Percentiles rank a stretch among this genome's conserved stretches.
These are phyloP conservation scores for Oemleria cerasiformis DNA, from an alignment of 306 rosid genomes.

Conservation along the genomic window DNA sequence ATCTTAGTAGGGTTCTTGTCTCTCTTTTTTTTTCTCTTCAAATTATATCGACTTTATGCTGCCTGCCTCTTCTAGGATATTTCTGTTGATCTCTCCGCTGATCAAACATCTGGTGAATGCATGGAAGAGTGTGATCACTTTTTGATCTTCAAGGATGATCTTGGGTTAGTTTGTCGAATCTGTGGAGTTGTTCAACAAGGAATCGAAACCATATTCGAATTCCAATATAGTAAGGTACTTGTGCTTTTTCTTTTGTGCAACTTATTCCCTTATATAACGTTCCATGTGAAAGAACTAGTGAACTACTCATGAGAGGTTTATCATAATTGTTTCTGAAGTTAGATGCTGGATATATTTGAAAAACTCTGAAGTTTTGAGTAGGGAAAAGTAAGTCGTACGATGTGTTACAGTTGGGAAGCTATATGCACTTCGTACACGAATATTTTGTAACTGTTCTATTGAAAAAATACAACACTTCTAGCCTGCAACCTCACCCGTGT, in stretches of 20 bases:
- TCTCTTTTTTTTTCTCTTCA: background rate
- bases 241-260: background rate
- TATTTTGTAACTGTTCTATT: too few species aligned
- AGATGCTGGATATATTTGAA: background rate
- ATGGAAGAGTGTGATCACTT: conserved; percentile 70
- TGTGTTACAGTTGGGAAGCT: background rate
- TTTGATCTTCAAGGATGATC: conserved; percentile 75
- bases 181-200: conserved; percentile 69
- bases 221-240: conserved; percentile 55
- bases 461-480: too few species aligned
- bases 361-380: background rate
- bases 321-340: background rate
- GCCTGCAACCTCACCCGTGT: too few species aligned
- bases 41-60: background rate
- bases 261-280: background rate
- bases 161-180: conserved; percentile 79
- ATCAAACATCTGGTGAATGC: conserved; percentile 33
- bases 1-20: too few species aligned
- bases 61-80: conserved; percentile 41
- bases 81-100: conserved; percentile 37
- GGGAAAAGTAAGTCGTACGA: background rate
- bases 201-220: conserved; percentile 84
- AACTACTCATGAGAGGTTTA: background rate
- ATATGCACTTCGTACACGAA: background rate
- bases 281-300: background rate